Base-by-base conservation (phyloP, 805 yeast species). In the Schwanniomyces yamadae region DNA sequence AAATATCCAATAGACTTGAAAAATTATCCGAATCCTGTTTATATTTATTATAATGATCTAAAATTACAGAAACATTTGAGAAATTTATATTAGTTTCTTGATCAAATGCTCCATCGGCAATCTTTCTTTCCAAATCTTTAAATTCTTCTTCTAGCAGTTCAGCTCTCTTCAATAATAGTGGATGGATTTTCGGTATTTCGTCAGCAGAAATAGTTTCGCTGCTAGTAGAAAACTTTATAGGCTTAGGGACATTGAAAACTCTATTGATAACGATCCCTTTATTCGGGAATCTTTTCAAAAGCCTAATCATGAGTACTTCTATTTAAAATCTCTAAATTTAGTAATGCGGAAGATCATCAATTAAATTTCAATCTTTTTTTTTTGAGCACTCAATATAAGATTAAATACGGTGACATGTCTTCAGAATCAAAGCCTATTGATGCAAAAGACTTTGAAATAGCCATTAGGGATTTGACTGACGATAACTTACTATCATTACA, bases 381-480 rank as follows among this genome's bases (percentile, higher is more conserved):
- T n/a, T n/a, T n/a, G n/a, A n/a, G n/a, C n/a, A n/a, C n/a, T n/a
- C n/a, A n/a, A n/a, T n/a, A n/a, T n/a, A n/a, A n/a, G n/a, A n/a
- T n/a, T n/a, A n/a, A n/a, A n/a, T n/a, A n/a, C n/a, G n/a, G n/a
- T n/a, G n/a, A 8, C 4, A 38, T 36, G 39, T 24, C 34, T 10
- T 23, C 34, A 18, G 29, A 22, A 15, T 30, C 56, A 9, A 42
- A 45, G 14, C 64, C 67, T 7, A 56, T 59, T n/a, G 31, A 42
- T 17, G 33, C 57, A 11, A 41, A 47, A n/a, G 80, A 80, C 40
- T 79, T 80, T 50, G 59, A 47, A 11, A 57, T 57, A 0, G 80
- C 82, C 23, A 69, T 79, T n/a, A 69, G 66, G 13, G 80, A 77
- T 1, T 67, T 80, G 17, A 57, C 78, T 0, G 76, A 71, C 27